phyloP scores from a whole-genome alignment of 2,329 filamentous ascomycete genomes.

The Penicillium decumbens region DNA sequence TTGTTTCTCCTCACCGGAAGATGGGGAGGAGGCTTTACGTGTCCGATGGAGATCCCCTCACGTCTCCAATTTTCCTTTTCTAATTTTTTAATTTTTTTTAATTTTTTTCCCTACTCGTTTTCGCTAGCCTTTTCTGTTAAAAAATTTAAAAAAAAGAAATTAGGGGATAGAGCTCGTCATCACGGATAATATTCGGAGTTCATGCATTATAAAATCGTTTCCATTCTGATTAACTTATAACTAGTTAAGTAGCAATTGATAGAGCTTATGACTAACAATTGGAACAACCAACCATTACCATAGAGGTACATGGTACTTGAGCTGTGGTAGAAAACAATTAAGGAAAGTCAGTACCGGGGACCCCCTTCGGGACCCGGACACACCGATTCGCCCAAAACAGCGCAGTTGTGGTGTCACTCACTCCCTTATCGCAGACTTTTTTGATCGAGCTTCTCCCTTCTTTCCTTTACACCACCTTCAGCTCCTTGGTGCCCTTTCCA shows the following conservation, averaged over 20 bases:
- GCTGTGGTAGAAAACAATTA: background rate
- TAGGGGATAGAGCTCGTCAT: background rate
- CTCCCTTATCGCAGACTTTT: constrained; percentile 20
- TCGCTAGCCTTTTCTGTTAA: background rate
- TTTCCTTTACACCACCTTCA: constrained; percentile 9
- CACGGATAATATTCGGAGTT: background rate
- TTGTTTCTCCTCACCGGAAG: constrained; percentile 23
- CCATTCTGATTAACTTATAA: background rate
- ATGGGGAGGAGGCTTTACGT: background rate
- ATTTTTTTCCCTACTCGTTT: no score
- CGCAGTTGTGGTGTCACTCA: background rate
- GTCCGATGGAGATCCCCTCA: constrained; percentile 14
- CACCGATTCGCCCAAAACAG: constrained; percentile 39
- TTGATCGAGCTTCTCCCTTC: constrained; percentile 12
- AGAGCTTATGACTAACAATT: background rate
- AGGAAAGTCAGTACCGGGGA: background rate
- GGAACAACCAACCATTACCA: background rate
- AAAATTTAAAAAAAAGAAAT: background rate
- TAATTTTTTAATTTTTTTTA: constrained; percentile 1
- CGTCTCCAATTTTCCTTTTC: constrained; percentile 19
- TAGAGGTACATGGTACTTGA: background rate
- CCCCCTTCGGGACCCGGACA: constrained; percentile 15
- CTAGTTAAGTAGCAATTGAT: background rate
- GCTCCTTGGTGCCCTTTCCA: constrained; percentile 20
- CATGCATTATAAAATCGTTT: background rate